Conservation (phyloP, 164 flowering plant species). For the Berberis thunbergii region DNA sequence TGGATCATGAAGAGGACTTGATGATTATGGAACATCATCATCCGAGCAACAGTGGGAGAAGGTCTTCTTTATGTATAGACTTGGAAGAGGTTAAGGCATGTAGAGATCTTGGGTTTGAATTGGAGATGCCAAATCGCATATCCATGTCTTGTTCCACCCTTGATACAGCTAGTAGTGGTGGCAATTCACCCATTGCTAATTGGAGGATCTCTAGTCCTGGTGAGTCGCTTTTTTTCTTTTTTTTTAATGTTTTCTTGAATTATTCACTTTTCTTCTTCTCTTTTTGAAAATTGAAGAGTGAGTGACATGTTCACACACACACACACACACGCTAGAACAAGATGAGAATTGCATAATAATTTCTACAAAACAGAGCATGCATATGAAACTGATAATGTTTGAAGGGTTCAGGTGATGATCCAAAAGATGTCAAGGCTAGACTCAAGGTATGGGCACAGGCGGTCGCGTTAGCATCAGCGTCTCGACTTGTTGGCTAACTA, state of each 20-base stretch:
- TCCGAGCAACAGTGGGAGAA: slow-evolving; percentile 31
- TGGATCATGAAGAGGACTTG: slow-evolving; percentile 19
- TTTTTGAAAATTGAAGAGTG: too few species aligned
- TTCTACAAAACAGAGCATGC: too few species aligned
- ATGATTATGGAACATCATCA: slow-evolving; percentile 32
- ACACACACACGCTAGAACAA: too few species aligned
- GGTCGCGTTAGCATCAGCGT: slow-evolving; percentile 56
- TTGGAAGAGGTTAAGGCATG: slow-evolving; percentile 68
- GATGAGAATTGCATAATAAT: too few species aligned
- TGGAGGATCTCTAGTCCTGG: slow-evolving; percentile 76
- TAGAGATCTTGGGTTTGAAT: slow-evolving; percentile 61
- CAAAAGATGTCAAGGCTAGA: slow-evolving; percentile 67
- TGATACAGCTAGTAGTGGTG: slow-evolving; percentile 43
- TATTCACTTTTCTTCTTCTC: background rate
- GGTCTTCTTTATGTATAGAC: slow-evolving; percentile 42
- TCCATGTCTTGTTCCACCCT: slow-evolving; percentile 14
- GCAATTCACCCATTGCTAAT: slow-evolving; percentile 19
- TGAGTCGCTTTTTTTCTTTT: slow-evolving; percentile 9
- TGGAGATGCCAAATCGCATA: slow-evolving; percentile 16
- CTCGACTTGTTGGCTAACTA: slow-evolving; percentile 10
- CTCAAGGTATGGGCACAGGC: slow-evolving; percentile 87
- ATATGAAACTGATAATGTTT: background rate
- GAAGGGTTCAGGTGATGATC: slow-evolving; percentile 50
- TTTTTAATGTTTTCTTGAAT: background rate
- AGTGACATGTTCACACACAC: too few species aligned